Evolutionary conservation across 2,329 filamentous ascomycete species (phyloP).

Genomic region (Metarhizium guizhouense): DNA sequence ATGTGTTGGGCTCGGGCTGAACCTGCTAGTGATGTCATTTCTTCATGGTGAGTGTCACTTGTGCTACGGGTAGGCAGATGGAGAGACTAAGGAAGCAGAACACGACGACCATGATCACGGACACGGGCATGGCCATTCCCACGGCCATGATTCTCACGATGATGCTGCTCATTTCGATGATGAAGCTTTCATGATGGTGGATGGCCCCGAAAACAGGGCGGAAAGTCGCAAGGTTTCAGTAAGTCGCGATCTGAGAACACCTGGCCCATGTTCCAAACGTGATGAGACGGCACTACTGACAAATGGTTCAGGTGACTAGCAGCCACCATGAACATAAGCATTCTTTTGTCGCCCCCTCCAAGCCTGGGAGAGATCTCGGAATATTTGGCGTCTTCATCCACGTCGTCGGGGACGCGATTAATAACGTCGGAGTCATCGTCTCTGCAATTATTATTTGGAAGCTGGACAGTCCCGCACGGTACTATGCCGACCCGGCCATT

Average conservation of each 20-base stretch:
- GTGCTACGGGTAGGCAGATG: background rate
- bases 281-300: background rate
- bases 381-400: slow-evolving; percentile 65
- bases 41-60: slow-evolving; percentile 47
- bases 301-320: background rate
- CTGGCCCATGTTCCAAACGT: background rate
- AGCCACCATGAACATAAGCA: slow-evolving; percentile 43
- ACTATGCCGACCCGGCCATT: slow-evolving; percentile 64
- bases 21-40: slow-evolving; percentile 56
- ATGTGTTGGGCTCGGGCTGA: slow-evolving; percentile 55
- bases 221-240: slow-evolving; percentile 1
- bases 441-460: slow-evolving; percentile 63
- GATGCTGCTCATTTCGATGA: background rate
- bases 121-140: slow-evolving; percentile 16
- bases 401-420: slow-evolving; percentile 62
- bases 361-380: slow-evolving; percentile 50
- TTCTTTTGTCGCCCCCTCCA: slow-evolving; percentile 18
- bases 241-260: background rate
- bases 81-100: background rate
- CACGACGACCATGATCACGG: slow-evolving; percentile 17
- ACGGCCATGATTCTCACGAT: slow-evolving; percentile 14
- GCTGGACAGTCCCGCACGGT: slow-evolving; percentile 44
- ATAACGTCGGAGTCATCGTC: slow-evolving; percentile 68
- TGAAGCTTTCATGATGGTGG: background rate
- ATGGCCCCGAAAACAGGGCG: background rate